phyloP scores from a whole-genome alignment of 1,284 basidiomycete species.

The Trametes hirsuta region DNA sequence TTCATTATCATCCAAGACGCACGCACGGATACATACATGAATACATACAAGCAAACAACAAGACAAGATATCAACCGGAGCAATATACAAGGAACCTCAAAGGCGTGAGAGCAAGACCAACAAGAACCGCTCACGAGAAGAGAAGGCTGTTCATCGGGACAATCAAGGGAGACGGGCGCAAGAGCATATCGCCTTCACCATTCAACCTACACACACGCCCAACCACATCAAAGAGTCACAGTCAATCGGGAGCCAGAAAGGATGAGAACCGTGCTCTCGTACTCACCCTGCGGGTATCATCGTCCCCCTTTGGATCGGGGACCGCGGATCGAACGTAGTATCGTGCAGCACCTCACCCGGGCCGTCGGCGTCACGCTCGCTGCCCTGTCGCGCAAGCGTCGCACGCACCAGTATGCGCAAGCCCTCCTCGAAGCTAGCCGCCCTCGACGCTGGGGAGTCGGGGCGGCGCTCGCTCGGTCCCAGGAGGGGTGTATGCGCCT shows the following conservation, averaged over 20 bases:
- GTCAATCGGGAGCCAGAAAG: background rate
- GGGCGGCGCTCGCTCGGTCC: conserved; percentile 11
- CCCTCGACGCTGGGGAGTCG: background rate
- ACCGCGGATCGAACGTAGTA: conserved; percentile 32
- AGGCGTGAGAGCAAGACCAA: background rate
- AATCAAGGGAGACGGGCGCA: conserved; percentile 19
- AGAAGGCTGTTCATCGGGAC: conserved; percentile 13
- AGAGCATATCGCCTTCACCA: background rate
- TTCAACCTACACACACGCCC: too few species aligned
- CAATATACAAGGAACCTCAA: background rate
- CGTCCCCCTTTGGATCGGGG: conserved; percentile 28
- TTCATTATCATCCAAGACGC: too few species aligned
- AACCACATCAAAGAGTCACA: too few species aligned
- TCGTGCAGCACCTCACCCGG: conserved; percentile 17
- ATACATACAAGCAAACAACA: background rate
- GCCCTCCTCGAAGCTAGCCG: background rate
- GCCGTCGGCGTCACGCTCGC: background rate
- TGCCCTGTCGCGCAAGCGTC: background rate
- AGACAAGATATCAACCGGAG: background rate
- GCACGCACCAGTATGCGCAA: conserved; percentile 8
- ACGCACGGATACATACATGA: background rate
- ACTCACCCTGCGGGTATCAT: conserved; percentile 28
- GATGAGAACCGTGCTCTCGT: background rate
- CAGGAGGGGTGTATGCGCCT: conserved; percentile 10
- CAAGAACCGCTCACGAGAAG: conserved; percentile 1